Evolutionary conservation across 129 eudicot species (phyloP).

Genomic region (Solidago caesia): DNA sequence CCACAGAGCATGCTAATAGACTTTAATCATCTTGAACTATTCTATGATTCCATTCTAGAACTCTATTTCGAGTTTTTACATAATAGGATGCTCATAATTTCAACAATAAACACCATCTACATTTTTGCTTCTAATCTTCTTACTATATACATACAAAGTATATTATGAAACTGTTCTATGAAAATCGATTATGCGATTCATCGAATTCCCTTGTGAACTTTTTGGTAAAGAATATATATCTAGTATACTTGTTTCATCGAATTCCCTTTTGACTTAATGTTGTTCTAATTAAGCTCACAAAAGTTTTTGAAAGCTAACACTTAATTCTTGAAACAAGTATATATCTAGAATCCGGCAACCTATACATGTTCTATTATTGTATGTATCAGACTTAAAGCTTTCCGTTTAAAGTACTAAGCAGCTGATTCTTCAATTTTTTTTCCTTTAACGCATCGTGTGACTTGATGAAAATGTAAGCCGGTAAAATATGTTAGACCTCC

Average conservation of each 20-base stretch:
- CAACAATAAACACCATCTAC: constrained; percentile 13
- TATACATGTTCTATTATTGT: too few species aligned
- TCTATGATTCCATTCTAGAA: constrained; percentile 17
- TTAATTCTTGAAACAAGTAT: neutral
- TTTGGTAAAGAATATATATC: too few species aligned
- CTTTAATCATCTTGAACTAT: constrained; percentile 14
- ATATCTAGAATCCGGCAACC: neutral
- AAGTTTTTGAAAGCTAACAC: neutral
- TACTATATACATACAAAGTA: neutral
- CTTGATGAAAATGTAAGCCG: too few species aligned
- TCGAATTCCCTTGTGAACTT: constrained; percentile 21
- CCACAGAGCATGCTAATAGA: constrained; percentile 26
- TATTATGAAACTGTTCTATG: neutral
- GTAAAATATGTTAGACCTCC: too few species aligned
- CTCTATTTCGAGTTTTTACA: constrained; percentile 4
- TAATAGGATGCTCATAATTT: constrained; percentile 2
- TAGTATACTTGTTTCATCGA: too few species aligned
- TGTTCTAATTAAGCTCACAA: neutral
- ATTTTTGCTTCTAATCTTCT: neutral
- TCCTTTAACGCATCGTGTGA: too few species aligned
- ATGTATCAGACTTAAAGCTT: too few species aligned
- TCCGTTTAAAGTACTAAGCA: too few species aligned
- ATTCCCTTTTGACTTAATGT: constrained; percentile 13
- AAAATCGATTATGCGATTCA: constrained; percentile 16
- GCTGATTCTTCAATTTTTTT: too few species aligned